Evolutionary conservation across 345 rosid species (phyloP), one percentile per base, ranked within the genome.

Genomic region (Euphorbia tirucalli): DNA sequence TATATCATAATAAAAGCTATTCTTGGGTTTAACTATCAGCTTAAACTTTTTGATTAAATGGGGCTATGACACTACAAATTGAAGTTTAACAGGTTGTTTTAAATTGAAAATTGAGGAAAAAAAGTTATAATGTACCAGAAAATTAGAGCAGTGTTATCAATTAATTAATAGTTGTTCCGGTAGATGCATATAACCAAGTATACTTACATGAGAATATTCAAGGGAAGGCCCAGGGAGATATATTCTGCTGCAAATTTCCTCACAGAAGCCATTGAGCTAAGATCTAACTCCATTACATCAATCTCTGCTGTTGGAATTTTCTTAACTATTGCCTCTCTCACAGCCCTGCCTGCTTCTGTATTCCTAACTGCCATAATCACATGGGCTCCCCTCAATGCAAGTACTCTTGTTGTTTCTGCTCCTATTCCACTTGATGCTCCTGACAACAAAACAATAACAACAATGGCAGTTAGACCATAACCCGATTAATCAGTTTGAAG

Each of bases 121-220:
- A n/a, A n/a, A n/a, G n/a, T n/a, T n/a, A n/a, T n/a, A n/a, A n/a
- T n/a, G n/a, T n/a, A n/a, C n/a, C n/a, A n/a, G n/a, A n/a, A n/a
- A n/a, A n/a, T n/a, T n/a, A n/a, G n/a, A n/a, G n/a, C n/a, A n/a
- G n/a, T n/a, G n/a, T n/a, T n/a, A n/a, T n/a, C n/a, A n/a, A n/a
- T n/a, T n/a, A n/a, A n/a, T n/a, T n/a, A n/a, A n/a, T n/a, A n/a
- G n/a, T n/a, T n/a, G n/a, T n/a, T n/a, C n/a, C n/a, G n/a, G n/a
- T n/a, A n/a, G n/a, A n/a, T n/a, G n/a, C n/a, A n/a, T n/a, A n/a
- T n/a, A n/a, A n/a, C n/a, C n/a, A n/a, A n/a, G n/a, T n/a, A n/a
- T n/a, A n/a, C 72, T 69, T 72, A 67, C 77, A 78, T 78, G 32
- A 78, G 81, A 35, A 78, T 37, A 60, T 72, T 63, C 6, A 78